Conservation (phyloP, 495 filamentous ascomycete species). For the Apodospora peruviana region DNA sequence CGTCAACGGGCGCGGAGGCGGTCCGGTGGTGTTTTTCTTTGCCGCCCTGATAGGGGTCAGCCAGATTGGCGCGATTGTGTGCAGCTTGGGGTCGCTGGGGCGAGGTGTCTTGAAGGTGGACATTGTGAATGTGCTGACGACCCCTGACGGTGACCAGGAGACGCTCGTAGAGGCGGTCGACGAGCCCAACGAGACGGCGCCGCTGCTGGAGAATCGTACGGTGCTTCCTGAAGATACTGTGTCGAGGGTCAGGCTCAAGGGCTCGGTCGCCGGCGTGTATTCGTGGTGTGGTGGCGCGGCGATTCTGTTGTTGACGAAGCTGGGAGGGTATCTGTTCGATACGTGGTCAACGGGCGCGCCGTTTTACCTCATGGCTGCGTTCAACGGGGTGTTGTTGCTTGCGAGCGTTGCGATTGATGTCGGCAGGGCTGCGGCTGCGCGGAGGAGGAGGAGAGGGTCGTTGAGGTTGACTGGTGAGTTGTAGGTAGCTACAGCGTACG, state of each 20-base stretch:
- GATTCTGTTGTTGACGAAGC: slow-evolving; percentile 85
- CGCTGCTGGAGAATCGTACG: slow-evolving; percentile 22
- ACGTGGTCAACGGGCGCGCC: slow-evolving; percentile 61
- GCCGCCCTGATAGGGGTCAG: slow-evolving; percentile 77
- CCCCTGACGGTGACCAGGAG: slow-evolving; percentile 19
- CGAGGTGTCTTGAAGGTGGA: slow-evolving; percentile 65
- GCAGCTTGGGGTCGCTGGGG: slow-evolving; percentile 78
- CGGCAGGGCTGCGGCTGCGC: slow-evolving; percentile 5
- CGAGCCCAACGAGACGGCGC: slow-evolving; percentile 20
- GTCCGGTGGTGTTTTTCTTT: slow-evolving; percentile 62
- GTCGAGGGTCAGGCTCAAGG: slow-evolving; percentile 64
- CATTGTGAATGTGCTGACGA: slow-evolving; percentile 17
- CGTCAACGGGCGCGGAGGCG: slow-evolving; percentile 52
- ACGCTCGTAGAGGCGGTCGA: slow-evolving; percentile 19
- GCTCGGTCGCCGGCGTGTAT: slow-evolving; percentile 90
- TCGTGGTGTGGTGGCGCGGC: slow-evolving; percentile 86
- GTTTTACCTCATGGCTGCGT: slow-evolving; percentile 87
- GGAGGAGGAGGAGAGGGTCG: neutral
- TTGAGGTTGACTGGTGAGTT: no score
- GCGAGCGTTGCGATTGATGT: slow-evolving; percentile 45
- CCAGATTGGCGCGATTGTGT: slow-evolving; percentile 94
- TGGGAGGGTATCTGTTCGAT: slow-evolving; percentile 86
- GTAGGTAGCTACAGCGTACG: no score
- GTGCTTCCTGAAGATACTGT: slow-evolving; percentile 19
- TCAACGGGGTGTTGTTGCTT: slow-evolving; percentile 68